phyloP scores from a whole-genome alignment of 2,329 filamentous ascomycete genomes.

The Arachnopeziza araneosa region DNA sequence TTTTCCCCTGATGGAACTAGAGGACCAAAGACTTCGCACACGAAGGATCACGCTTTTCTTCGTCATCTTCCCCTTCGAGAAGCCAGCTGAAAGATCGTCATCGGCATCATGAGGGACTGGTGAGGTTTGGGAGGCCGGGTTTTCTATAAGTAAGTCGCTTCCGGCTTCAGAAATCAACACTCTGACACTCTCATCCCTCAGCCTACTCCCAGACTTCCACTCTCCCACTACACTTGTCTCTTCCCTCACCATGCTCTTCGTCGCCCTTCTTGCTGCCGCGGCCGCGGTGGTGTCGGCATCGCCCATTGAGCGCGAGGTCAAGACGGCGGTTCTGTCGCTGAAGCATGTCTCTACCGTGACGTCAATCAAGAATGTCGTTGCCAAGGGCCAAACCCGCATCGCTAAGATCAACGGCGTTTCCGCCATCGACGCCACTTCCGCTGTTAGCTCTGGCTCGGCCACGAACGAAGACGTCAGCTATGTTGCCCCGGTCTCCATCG shows the following conservation, averaged over 20 bases:
- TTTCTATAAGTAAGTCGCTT: no score
- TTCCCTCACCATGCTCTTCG: conserved; percentile 18
- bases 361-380: conserved; percentile 23
- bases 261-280: conserved; percentile 19
- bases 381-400: conserved; percentile 23
- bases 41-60: no score
- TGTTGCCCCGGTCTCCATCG: conserved; percentile 25
- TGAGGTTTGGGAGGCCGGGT: no score
- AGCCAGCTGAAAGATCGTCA: no score
- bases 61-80: no score
- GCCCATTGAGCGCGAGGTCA: conserved; percentile 19
- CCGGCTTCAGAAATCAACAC: no score
- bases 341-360: conserved; percentile 21
- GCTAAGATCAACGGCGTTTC: conserved; percentile 20
- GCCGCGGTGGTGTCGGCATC: conserved; percentile 22
- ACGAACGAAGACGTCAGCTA: conserved; percentile 27
- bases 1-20: no score
- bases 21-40: no score
- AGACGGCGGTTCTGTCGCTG: conserved; percentile 20
- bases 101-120: no score
- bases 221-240: conserved; percentile 5
- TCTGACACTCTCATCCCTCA: no score
- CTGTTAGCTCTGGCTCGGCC: conserved; percentile 21
- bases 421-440: background rate
- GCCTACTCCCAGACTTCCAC: conserved; percentile 4